These are phyloP conservation scores for Inosperma sp. DNA, from an alignment of 768 basidiomycete species.

Conservation along the genomic window DNA sequence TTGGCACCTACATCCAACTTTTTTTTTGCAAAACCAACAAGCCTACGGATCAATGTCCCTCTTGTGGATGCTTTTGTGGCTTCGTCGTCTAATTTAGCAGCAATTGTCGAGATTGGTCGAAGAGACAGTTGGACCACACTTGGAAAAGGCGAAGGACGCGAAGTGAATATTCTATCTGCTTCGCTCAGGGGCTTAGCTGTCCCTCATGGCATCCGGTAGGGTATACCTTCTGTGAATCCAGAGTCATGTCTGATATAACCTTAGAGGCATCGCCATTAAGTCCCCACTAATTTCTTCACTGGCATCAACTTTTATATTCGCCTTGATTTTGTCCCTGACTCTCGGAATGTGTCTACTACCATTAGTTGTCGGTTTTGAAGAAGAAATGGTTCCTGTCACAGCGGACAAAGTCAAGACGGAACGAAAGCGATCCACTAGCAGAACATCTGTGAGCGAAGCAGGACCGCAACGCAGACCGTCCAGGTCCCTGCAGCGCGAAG, in stretches of 20 bases:
- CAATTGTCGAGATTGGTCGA: conserved; percentile 70
- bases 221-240: not conserved
- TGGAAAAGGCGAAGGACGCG: conserved; percentile 66
- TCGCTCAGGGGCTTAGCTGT: conserved; percentile 57
- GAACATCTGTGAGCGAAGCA: not conserved
- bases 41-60: conserved; percentile 48
- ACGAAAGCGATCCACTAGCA: not conserved
- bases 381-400: not conserved
- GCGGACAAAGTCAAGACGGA: not conserved
- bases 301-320: conserved; percentile 41
- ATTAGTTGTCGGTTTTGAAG: conserved; percentile 9
- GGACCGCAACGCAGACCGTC: not conserved
- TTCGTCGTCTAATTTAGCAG: conserved; percentile 44
- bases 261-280: conserved; percentile 64
- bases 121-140: conserved; percentile 67
- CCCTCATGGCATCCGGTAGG: conserved; percentile 68
- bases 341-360: conserved; percentile 53
- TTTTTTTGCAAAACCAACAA: conserved; percentile 37
- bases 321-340: conserved; percentile 41
- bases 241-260: not conserved
- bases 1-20: conserved; percentile 31
- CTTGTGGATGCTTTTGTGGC: conserved; percentile 54
- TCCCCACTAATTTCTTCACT: conserved; percentile 59
- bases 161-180: conserved; percentile 63
- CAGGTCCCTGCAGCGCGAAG: not conserved